These are phyloP conservation scores for Cyclostephanos tholiformis DNA, from an alignment of 108 stramenopile genomes.

Conservation along the genomic window DNA sequence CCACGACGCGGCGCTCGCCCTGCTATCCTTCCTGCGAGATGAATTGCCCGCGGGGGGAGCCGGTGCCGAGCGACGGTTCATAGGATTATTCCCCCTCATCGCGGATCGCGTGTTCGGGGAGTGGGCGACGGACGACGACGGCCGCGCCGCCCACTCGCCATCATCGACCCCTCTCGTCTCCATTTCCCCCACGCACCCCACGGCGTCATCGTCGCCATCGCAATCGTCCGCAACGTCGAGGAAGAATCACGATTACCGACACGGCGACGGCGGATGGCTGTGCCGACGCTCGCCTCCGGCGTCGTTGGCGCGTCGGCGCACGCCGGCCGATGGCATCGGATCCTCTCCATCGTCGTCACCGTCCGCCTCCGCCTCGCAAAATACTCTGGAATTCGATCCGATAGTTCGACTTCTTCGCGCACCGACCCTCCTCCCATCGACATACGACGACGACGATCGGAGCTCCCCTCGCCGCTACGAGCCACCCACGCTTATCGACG, in stretches of 20 bases:
- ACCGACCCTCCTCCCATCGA: constrained; percentile 10
- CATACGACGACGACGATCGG: constrained; percentile 6
- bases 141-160: constrained; percentile 12
- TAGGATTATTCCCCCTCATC: constrained; percentile 65
- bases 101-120: constrained; percentile 73
- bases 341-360: constrained; percentile 1
- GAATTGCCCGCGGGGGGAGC: constrained; percentile 80
- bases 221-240: constrained; percentile 3
- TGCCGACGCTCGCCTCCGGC: constrained; percentile 9
- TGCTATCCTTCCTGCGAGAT: constrained; percentile 74
- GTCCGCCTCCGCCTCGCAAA: constrained; percentile 3
- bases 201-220: constrained; percentile 1
- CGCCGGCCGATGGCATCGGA: neutral
- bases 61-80: constrained; percentile 75
- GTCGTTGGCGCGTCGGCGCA: neutral
- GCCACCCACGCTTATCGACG: constrained; percentile 70
- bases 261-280: constrained; percentile 30
- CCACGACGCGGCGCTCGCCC: constrained; percentile 68
- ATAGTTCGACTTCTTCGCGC: constrained; percentile 75
- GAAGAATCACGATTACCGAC: neutral
- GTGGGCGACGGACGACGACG: constrained; percentile 40
- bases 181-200: neutral
- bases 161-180: neutral
- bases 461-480: neutral
- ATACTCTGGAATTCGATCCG: constrained; percentile 67